Conservation (phyloP, 2,329 filamentous ascomycete species). For the Botrytis porri region DNA sequence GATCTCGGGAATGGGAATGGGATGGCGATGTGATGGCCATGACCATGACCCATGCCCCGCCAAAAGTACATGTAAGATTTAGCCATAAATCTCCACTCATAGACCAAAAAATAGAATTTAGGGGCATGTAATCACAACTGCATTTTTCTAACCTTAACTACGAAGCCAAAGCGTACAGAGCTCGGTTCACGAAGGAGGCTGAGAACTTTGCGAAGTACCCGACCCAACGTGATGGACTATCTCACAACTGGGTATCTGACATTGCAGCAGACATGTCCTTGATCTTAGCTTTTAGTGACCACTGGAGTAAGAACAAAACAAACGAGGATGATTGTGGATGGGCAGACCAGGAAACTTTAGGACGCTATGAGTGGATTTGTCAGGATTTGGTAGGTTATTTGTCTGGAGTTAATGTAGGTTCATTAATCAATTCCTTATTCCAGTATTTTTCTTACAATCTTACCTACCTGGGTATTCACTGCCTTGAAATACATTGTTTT, state of each 20-base stretch:
- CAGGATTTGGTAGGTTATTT: slow-evolving; percentile 10
- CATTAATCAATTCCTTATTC: background rate
- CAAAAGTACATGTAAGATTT: slow-evolving; percentile 12
- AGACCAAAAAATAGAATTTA: slow-evolving; percentile 6
- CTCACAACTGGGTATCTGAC: background rate
- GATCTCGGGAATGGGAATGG: background rate
- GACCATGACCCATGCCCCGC: background rate
- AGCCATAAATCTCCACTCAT: background rate
- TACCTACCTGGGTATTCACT: slow-evolving; percentile 4
- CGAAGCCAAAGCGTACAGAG: background rate
- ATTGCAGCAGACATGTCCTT: background rate
- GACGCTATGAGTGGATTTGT: slow-evolving; percentile 4
- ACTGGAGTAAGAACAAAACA: background rate
- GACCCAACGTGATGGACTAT: background rate
- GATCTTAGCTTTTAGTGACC: background rate
- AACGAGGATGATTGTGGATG: background rate
- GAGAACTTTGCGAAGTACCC: background rate
- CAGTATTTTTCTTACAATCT: background rate
- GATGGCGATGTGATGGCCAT: background rate
- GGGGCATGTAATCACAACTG: background rate
- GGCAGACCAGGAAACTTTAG: background rate
- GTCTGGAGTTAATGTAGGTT: background rate
- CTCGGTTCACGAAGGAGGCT: slow-evolving; percentile 4
- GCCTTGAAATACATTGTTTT: background rate
- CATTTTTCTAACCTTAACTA: background rate